Evolutionary conservation across 73 alveolate species (phyloP).

Genomic region (Breviolum minutum): DNA sequence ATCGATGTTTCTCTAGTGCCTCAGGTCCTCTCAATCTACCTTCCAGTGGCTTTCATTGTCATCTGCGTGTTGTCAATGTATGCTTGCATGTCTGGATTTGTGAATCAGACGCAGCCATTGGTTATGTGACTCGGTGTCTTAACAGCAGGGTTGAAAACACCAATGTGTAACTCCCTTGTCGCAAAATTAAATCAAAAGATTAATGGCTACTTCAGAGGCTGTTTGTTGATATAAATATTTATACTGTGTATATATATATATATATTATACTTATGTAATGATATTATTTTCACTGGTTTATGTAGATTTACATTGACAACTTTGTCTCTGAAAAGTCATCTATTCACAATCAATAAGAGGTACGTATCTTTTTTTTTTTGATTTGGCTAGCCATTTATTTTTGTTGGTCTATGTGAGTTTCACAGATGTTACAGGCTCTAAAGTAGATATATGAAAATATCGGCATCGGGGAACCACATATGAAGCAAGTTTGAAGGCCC

Average conservation of each 20-base stretch:
- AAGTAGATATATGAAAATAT: too few species aligned
- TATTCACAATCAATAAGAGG: too few species aligned
- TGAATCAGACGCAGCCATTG: conserved; percentile 87
- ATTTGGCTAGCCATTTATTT: too few species aligned
- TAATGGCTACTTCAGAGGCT: background rate
- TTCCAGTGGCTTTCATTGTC: conserved; percentile 89
- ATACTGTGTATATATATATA: background rate
- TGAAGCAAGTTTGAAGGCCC: too few species aligned
- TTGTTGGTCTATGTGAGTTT: too few species aligned
- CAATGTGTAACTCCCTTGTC: background rate
- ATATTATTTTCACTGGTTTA: too few species aligned
- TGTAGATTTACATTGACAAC: too few species aligned
- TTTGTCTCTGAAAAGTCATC: background rate
- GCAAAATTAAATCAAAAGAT: background rate
- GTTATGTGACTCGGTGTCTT: conserved; percentile 37
- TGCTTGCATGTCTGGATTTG: conserved; percentile 94
- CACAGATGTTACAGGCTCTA: too few species aligned
- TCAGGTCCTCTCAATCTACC: conserved; percentile 50
- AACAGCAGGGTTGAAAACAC: background rate
- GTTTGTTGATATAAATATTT: background rate
- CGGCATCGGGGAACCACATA: too few species aligned
- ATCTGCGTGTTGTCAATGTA: conserved; percentile 87
- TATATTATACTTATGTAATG: background rate
- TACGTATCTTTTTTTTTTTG: too few species aligned
- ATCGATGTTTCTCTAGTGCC: background rate